Percentiles rank a stretch among this genome's conserved stretches.
phyloP scores from a whole-genome alignment of 805 yeast species.

The Priceomyces fermenticarens region DNA sequence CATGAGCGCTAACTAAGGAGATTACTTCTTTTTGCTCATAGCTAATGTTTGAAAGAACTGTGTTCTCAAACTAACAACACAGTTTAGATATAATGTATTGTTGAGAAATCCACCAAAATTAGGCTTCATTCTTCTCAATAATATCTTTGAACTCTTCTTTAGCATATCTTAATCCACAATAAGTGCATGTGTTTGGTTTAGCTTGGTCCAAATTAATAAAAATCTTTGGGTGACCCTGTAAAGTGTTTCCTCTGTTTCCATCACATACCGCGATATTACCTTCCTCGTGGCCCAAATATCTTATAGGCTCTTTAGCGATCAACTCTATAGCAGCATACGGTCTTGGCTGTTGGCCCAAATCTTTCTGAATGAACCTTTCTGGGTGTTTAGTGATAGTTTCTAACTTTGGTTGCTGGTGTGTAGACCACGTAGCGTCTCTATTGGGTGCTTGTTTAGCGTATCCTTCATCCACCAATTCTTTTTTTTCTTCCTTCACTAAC shows the following conservation, averaged over 20 bases:
- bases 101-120: neutral
- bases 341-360: conserved; percentile 65
- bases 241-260: conserved; percentile 65
- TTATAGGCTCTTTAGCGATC: conserved; percentile 70
- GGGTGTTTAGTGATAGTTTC: conserved; percentile 54
- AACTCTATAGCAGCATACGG: conserved; percentile 84
- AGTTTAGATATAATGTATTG: no score
- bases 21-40: no score
- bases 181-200: conserved; percentile 70
- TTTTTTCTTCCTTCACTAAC: no score
- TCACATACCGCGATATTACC: conserved; percentile 74
- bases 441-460: conserved; percentile 71
- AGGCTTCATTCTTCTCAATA: conserved; percentile 25
- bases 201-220: conserved; percentile 79
- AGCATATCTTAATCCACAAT: conserved; percentile 73
- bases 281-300: conserved; percentile 49
- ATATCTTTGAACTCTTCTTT: conserved; percentile 45
- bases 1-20: no score
- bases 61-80: no score
- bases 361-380: conserved; percentile 65
- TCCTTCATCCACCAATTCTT: conserved; percentile 18
- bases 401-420: conserved; percentile 58
- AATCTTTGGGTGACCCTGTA: conserved; percentile 82
- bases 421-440: conserved; percentile 67
- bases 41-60: no score